Evolutionary conservation across 1,284 basidiomycete genomes (phyloP), one percentile per base, ranked within the genome.

Genomic region (Tylopilus orsonianus): DNA sequence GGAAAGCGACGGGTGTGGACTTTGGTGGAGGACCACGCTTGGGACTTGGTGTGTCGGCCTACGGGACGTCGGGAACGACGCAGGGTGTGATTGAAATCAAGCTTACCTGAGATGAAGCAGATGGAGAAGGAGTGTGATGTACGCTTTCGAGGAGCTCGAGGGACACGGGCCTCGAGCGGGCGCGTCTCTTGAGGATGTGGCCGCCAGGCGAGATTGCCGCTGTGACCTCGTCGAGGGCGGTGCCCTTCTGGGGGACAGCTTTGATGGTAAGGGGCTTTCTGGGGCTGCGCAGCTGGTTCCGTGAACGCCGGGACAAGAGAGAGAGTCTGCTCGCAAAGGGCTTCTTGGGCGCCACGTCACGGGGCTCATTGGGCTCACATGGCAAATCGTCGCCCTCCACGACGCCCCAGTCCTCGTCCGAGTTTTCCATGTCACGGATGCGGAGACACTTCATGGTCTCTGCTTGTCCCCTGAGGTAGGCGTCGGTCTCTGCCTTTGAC

Each of bases 151-250:
- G 71, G 36, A 87, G 64, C 58, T 88, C 85, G 30, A 77, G 65
- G 22, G 86, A 87, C 8, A 87, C 70, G 2, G 84, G 86, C 41
- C 84, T 72, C 27, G 83, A 80, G 14, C 81, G 78, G 3, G 85
- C 85, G 14, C 85, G 78, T 47, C 86, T 75, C 65, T 89, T 89
- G 26, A 73, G 77, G 48, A 88, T 69, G 63, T 87, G 87, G 0
- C 85, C 85, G 19, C 81, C 83, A 3, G 85, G 86, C 0, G 85
- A 89, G 50, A 87, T 71, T 1, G 81, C 80, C 56, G 84, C 83
- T 3, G 74, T 81, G 20, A 85, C 85, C 53, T 83, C 79, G 18
- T 75, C 70, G 44, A 67, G 60, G 23, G 53, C 58, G 46, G 71
- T 71, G 10, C 69, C 65, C 43, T 67, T 69, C 56, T 77, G 56